Conservation (phyloP, 208 protist species). For the Strigomonas culicis region DNA sequence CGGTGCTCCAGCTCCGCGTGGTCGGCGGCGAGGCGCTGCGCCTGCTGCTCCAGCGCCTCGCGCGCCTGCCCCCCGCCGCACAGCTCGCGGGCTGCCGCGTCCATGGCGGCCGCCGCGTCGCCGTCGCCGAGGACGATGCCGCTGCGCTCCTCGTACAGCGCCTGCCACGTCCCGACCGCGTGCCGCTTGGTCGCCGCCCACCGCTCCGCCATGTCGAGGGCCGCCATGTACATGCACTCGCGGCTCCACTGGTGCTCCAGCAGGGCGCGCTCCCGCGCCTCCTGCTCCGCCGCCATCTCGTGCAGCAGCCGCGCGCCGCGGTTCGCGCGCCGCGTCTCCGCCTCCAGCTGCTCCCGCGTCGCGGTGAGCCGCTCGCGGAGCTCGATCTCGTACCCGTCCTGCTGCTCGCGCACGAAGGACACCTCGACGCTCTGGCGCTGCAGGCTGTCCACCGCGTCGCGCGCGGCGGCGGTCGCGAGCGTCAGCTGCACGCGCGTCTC, state of each 20-base stretch:
- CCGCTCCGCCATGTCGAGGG: constrained; percentile 31
- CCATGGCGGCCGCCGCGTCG: not conserved
- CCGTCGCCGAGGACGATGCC: constrained; percentile 10
- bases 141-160: constrained; percentile 25
- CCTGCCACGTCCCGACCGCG: constrained; percentile 31
- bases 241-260: constrained; percentile 34
- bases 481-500: constrained; percentile 9
- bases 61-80: constrained; percentile 20
- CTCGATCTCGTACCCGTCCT: constrained; percentile 10
- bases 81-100: constrained; percentile 10
- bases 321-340: constrained; percentile 9
- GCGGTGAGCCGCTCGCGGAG: not conserved
- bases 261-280: constrained; percentile 38
- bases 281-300: constrained; percentile 19
- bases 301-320: not conserved
- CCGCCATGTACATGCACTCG: constrained; percentile 19
- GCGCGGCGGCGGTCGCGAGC: constrained; percentile 10
- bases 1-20: constrained; percentile 31
- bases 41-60: constrained; percentile 23
- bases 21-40: constrained; percentile 34
- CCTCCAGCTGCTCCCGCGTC: not conserved
- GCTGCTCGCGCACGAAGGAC: not conserved
- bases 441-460: constrained; percentile 16
- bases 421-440: constrained; percentile 10
- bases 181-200: constrained; percentile 24